Conservation (phyloP, 2,329 filamentous ascomycete species). For the Fusarium staphyleae region DNA sequence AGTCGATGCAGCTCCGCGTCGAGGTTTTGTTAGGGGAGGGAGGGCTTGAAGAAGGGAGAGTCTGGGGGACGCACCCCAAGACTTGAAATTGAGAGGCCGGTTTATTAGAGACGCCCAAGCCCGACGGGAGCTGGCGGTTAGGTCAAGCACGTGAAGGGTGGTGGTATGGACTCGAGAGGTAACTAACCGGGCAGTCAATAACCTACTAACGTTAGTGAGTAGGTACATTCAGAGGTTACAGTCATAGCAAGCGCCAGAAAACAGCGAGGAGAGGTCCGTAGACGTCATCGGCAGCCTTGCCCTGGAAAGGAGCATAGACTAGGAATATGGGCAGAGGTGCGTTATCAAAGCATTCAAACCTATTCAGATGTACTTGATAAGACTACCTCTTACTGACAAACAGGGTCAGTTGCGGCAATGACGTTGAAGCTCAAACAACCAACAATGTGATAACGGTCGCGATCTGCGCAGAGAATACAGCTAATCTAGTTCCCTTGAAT, state of each 20-base stretch:
- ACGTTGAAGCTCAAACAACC: constrained; percentile 11
- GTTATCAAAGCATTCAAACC: no score
- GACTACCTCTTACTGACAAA: no score
- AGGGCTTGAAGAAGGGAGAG: neutral
- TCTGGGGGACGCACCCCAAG: neutral
- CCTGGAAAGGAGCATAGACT: neutral
- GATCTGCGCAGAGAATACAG: constrained; percentile 16
- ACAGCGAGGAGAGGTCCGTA: neutral
- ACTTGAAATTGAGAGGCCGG: neutral
- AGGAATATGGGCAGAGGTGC: no score
- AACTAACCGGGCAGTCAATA: no score
- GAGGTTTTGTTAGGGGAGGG: neutral
- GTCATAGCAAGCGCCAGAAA: neutral
- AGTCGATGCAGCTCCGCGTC: constrained; percentile 18
- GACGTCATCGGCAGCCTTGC: constrained; percentile 7
- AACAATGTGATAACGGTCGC: constrained; percentile 19
- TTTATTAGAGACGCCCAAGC: constrained; percentile 1
- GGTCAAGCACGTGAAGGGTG: constrained; percentile 25
- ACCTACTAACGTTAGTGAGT: no score
- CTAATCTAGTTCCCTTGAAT: neutral
- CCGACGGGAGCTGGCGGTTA: constrained; percentile 11
- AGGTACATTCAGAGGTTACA: constrained; percentile 1
- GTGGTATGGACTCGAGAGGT: neutral
- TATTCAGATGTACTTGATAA: no score
- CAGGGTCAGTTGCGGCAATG: neutral